Evolutionary conservation across 441 rosid species (phyloP), one percentile per base, ranked within the genome.

Genomic region (Aquilaria agallochum): DNA sequence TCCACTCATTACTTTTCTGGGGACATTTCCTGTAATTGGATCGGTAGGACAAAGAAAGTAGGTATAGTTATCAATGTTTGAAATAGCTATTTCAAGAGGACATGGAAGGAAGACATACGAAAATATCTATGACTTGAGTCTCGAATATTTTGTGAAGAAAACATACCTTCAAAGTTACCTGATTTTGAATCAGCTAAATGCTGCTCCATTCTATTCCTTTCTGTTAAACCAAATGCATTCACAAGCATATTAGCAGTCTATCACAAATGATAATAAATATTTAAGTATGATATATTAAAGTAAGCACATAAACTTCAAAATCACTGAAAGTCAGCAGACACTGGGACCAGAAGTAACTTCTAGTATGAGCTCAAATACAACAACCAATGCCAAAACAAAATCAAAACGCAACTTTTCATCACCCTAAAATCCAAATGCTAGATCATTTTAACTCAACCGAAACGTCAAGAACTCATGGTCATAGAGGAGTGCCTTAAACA

Each of bases 171-270:
- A 69, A 69, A 65, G 55, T 55, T 61, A 50, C 72, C 48, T 9
- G 72, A 61, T 14, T 40, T 31, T 36, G 64, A 27, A 70, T 76
- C 80, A 55, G 76, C 68, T 31, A 56, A 59, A 49, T 65, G 63
- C 52, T 59, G 63, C 74, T 79, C 96, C 93, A 89, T 84, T 61
- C 63, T 68, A 61, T 62, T 53, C 66, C 68, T 11, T 20, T 64
- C 78, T 68, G 68, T 60, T 56, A 75, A 60, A 69, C 56, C 60
- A 60, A 61, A 68, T 10, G 46, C 59, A 67, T 57, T 42, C 44
- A 55, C 34, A 36, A 9, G 7, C 5, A 36, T 36, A 36, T 4
- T 36, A 36, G 5, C 42, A 36, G 42, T 4, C 5, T 36, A 36
- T 3, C 42, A 48, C 45, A 40, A 64, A 50, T 55, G 36, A 59